phyloP scores from a whole-genome alignment of 441 rosid species.

The Melastoma candidum region DNA sequence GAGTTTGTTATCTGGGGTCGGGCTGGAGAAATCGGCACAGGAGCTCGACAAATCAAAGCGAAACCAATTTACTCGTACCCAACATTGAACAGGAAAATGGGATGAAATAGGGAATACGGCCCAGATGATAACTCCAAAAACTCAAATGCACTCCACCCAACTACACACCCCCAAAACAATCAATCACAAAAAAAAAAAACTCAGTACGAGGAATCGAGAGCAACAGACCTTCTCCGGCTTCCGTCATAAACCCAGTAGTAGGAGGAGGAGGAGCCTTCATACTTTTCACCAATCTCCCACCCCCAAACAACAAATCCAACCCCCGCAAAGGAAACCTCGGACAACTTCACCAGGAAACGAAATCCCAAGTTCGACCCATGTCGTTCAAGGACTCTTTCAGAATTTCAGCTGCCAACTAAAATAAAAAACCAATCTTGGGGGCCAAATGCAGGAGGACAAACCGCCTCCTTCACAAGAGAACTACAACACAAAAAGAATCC shows the following conservation, averaged over 20 bases:
- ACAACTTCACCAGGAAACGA: constrained; percentile 11
- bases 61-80: too few relatives aligned
- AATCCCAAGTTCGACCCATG: constrained; percentile 17
- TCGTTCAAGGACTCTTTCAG: neutral
- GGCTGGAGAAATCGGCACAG: too few relatives aligned
- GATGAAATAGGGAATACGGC: too few relatives aligned
- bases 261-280: constrained; percentile 59
- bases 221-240: constrained; percentile 59
- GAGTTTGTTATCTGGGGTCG: too few relatives aligned
- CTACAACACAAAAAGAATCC: too few relatives aligned
- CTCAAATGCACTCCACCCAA: neutral
- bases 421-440: too few relatives aligned
- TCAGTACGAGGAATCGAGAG: neutral
- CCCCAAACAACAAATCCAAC: constrained; percentile 6
- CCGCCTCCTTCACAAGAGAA: too few relatives aligned
- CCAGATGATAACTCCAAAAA: too few relatives aligned
- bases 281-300: constrained; percentile 9
- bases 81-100: too few relatives aligned
- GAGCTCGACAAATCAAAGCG: too few relatives aligned
- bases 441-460: too few relatives aligned
- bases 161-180: neutral
- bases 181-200: neutral
- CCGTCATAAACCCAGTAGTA: constrained; percentile 63
- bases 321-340: neutral
- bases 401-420: neutral